Conservation (phyloP, 1,284 basidiomycete species). For the Takashimella koratensis region DNA sequence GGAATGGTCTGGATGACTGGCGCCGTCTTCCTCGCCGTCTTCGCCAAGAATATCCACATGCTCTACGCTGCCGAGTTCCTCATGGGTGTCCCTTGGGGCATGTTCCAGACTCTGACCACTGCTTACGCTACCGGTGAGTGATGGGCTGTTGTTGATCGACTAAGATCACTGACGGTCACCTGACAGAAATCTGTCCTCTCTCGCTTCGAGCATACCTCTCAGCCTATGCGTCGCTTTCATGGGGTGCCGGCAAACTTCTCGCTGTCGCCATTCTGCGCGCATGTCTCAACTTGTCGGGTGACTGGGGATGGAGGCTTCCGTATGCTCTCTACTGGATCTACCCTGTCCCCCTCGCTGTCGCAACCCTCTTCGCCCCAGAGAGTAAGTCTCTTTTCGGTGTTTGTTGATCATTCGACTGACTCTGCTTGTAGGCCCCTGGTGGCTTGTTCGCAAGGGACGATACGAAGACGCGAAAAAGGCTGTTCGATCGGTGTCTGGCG, state of each 20-base stretch:
- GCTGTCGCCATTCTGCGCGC: constrained; percentile 48
- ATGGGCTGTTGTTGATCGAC: no score
- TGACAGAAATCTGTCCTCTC: constrained; percentile 52
- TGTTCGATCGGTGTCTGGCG: constrained; percentile 10
- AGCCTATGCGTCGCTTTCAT: constrained; percentile 47
- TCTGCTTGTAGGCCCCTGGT: constrained; percentile 26
- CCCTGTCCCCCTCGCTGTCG: constrained; percentile 33
- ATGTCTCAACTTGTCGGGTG: constrained; percentile 26
- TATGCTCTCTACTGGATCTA: constrained; percentile 43
- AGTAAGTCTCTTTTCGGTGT: constrained; percentile 6
- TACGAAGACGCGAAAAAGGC: constrained; percentile 18
- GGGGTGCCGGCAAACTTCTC: constrained; percentile 48
- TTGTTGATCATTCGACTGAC: no score
- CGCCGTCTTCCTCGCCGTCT: constrained; percentile 46
- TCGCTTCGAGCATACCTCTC: constrained; percentile 7
- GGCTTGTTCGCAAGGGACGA: constrained; percentile 16
- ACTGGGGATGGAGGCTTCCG: constrained; percentile 23
- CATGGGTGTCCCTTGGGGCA: constrained; percentile 45
- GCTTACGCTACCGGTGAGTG: constrained; percentile 53
- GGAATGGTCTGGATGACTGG: constrained; percentile 35
- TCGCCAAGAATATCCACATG: constrained; percentile 43
- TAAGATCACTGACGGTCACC: no score
- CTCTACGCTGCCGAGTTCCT: constrained; percentile 34
- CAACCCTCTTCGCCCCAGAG: constrained; percentile 28
- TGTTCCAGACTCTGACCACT: constrained; percentile 51